Base-by-base conservation (phyloP, 768 basidiomycete genomes). In the Crassisporium funariophilum region DNA sequence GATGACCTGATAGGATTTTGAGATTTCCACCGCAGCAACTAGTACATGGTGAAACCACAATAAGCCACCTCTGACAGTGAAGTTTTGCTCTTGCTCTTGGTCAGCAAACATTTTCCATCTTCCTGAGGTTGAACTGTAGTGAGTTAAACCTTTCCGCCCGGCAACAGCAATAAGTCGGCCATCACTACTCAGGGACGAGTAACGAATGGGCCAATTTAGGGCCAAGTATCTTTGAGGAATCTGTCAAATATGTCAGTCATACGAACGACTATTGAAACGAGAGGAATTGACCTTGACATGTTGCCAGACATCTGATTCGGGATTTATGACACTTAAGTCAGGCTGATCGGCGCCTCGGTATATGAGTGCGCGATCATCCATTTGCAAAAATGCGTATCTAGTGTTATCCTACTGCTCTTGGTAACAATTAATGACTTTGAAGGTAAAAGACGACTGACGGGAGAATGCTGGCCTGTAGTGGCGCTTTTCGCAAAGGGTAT, bases 281-380 rank as follows among this genome's bases (percentile, higher is more conserved):
- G 9, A 38, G 41, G 13, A 15, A 56, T 55, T 41, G 53, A 81
- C 92, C 80, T 95, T 95, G 65, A 98, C 88, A 68, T 90, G 88
- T 57, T 98, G 93, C 95, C 95, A 98, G 13, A 98, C 95, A 59
- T 98, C 95, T 3, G 91, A 91, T 63, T 95, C 94, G 12, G 95
- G 94, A 61, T 98, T 98, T 60, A 98, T 97, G 47, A 99, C 86
- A 61, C 92, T 95, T 86, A 97, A 88, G 62, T 98, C 95, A 4
- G 95, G 95, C 63, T 98, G 95, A 64, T 98, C 95, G 21, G 95
- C 92, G 11, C 95, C 95, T 44, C 95, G 81, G 65, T 98, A 99
- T 12, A 98, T 84, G 1, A 97, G 76, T 2, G 90, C 88, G 33
- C 92, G 83, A 57, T 98, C 95, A 58, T 98, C 94, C 82, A 95